Percentiles rank a stretch among this genome's conserved stretches.
phyloP scores from a whole-genome alignment of 169 alveolate species.

The Plasmodium gallinaceum region DNA sequence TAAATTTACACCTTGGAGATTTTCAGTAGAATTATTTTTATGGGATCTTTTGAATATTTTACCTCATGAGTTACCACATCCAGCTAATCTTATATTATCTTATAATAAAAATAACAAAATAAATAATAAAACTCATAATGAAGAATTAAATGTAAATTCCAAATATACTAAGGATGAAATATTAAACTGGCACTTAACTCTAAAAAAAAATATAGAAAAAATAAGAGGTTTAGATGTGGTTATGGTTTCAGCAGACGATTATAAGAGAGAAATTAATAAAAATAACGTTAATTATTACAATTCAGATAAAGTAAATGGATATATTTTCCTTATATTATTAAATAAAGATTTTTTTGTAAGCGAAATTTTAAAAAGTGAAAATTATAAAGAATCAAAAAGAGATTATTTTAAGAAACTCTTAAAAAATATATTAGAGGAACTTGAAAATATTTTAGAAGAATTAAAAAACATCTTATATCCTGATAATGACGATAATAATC shows the following conservation, averaged over 20 bases:
- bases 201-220: conserved; percentile 1
- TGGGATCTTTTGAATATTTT: conserved; percentile 48
- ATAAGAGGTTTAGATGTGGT: conserved; percentile 38
- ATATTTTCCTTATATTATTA: conserved; percentile 27
- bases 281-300: conserved; percentile 7
- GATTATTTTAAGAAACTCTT: conserved; percentile 9
- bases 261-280: conserved; percentile 18
- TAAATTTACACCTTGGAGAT: conserved; percentile 38
- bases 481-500: conserved; percentile 6
- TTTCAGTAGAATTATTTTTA: conserved; percentile 54
- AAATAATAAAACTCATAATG: no score
- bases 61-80: conserved; percentile 74
- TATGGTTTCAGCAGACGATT: conserved; percentile 35
- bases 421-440: conserved; percentile 13
- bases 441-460: conserved; percentile 4
- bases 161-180: not conserved
- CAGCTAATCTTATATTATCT: conserved; percentile 29
- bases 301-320: conserved; percentile 24
- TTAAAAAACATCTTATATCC: conserved; percentile 25
- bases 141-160: conserved; percentile 7
- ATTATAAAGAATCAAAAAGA: conserved; percentile 15
- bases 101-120: not conserved
- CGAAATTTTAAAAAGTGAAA: conserved; percentile 28
- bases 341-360: conserved; percentile 38
- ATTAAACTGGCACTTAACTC: conserved; percentile 9